Evolutionary conservation across 805 yeast species (phyloP), one percentile per base, ranked within the genome.

Genomic region (Saccharomyces cerevisiae): DNA sequence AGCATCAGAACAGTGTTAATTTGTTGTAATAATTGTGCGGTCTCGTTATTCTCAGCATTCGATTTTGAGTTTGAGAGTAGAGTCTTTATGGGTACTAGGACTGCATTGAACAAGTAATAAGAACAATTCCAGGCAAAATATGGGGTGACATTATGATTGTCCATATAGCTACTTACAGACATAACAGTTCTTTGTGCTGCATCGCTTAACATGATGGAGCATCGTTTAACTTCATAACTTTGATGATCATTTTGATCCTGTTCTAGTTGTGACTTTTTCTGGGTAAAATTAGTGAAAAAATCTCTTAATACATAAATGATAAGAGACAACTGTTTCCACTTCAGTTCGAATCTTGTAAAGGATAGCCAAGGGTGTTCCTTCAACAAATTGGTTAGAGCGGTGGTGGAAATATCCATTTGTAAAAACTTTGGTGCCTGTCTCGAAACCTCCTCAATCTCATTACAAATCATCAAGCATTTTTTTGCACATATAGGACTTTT

Each of bases 121-220:
- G 82, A 79, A 4, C 85, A 79, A 66, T 82, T 80, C 88, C 88
- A 83, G 28, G 80, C 76, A 13, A 80, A 73, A 30, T 81, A 70
- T 27, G 78, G 75, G n/a, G 80, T 73, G 21, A 75, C 54, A 10
- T 69, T 69, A 50, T 70, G 60, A 41, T 67, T 69, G 27, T 60
- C 59, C 24, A 68, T 61, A 57, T 70, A 80, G 29, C 70, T 71
- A 26, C 74, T 68, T 8, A 83, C 79, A 6, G 83, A 76, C 43
- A 68, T 53, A 14, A 84, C 79, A 0, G 84, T 79, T 28, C 76
- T 79, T 51, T 76, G 76, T 2, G 87, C 80, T 41, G 78, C 76
- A 21, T 72, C 75, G 11, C 78, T 63, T 30, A 59, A 66, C 84
- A 83, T 29, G 75, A 64, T n/a, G 73, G 62, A 48, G 59, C 84